Percentiles rank a stretch among this genome's conserved stretches.
Conservation (phyloP, 2,329 filamentous ascomycete species). For the Emergomyces orientalis region DNA sequence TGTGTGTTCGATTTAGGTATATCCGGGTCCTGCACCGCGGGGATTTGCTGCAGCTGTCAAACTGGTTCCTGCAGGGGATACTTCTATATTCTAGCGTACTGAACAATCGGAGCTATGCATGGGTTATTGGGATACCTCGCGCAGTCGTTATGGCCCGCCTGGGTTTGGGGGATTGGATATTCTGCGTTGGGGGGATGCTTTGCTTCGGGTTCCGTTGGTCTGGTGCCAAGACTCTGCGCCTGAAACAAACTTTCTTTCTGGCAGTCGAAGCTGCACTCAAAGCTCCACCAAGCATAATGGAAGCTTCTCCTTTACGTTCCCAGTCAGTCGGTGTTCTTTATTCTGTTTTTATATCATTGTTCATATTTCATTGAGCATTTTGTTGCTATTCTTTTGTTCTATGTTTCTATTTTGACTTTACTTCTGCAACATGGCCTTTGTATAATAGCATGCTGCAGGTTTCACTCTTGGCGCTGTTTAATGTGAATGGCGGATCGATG, state of each 20-base stretch:
- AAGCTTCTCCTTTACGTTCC: neutral
- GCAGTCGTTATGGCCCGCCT: neutral
- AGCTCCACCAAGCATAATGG: neutral
- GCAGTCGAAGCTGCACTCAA: neutral
- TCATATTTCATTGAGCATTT: neutral
- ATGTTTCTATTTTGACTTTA: slow-evolving; percentile 5
- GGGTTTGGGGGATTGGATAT: neutral
- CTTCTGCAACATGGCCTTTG: slow-evolving; percentile 2
- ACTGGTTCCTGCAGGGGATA: neutral
- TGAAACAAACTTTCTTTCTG: too few relatives aligned
- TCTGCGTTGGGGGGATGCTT: neutral
- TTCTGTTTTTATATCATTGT: neutral
- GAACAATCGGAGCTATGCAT: neutral
- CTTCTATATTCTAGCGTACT: neutral
- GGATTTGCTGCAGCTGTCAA: neutral
- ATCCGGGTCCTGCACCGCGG: neutral
- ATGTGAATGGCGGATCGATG: neutral
- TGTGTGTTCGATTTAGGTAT: slow-evolving; percentile 3
- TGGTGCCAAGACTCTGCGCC: neutral
- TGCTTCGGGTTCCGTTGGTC: neutral
- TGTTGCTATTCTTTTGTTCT: neutral
- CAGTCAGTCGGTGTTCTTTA: neutral
- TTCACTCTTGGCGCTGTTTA: neutral
- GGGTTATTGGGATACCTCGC: neutral
- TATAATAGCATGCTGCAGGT: neutral